These are phyloP conservation scores for Cryptosporidium sp. DNA, from an alignment of 169 alveolate genomes.

Conservation along the genomic window DNA sequence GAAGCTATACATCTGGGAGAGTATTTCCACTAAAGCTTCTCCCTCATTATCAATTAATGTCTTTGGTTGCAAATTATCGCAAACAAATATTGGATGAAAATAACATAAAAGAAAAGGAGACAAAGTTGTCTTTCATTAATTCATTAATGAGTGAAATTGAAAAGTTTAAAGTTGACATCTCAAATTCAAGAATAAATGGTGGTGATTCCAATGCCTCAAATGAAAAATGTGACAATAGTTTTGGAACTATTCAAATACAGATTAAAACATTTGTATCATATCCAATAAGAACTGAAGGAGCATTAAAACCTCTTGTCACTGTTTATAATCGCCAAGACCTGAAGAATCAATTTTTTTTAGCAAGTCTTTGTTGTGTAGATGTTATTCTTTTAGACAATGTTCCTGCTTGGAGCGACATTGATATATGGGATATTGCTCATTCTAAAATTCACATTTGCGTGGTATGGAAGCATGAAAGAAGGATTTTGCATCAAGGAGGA, in stretches of 20 bases:
- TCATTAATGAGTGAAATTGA: constrained; percentile 32
- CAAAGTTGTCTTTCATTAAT: not conserved
- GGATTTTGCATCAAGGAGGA: constrained; percentile 38
- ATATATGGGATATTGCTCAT: constrained; percentile 66
- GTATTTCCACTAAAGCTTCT: constrained; percentile 16
- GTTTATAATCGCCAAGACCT: constrained; percentile 37
- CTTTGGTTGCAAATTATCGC: not conserved
- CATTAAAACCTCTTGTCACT: constrained; percentile 40
- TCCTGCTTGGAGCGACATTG: constrained; percentile 72
- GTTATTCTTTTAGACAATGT: constrained; percentile 33
- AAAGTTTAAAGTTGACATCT: not conserved
- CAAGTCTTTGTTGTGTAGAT: constrained; percentile 50
- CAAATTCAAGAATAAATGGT: not conserved
- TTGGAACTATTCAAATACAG: constrained; percentile 57
- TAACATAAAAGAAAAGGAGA: not conserved
- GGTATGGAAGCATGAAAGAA: constrained; percentile 58
- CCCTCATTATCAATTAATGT: constrained; percentile 53
- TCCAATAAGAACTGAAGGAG: constrained; percentile 41
- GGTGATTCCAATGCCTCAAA: not conserved
- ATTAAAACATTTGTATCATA: constrained; percentile 60
- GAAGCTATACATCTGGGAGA: constrained; percentile 27
- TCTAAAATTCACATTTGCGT: constrained; percentile 67
- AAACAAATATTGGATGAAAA: constrained; percentile 27
- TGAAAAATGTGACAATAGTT: not conserved
- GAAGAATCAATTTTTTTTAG: constrained; percentile 29